Base-by-base conservation (phyloP, 805 yeast species). In the Candida verbasci region DNA sequence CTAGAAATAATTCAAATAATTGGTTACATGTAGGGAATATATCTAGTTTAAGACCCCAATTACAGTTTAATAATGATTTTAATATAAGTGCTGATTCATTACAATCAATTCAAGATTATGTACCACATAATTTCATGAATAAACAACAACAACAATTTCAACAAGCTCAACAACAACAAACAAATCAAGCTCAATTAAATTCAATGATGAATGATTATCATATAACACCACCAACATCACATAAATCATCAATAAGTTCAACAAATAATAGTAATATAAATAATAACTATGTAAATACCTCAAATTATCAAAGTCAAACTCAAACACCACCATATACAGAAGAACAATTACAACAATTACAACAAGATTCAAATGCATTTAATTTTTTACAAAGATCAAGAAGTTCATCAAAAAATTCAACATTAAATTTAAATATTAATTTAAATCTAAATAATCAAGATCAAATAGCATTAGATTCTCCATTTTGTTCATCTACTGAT, bases 11-110 rank as follows among this genome's bases (percentile, higher is more conserved):
- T 44, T 62, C 70, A 9, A 53, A 52, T 41, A 63, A 55, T 41
- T 66, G 72, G 73, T 53, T 66, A 30, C 73, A 67, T 49, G 64
- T 67, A 26, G 73, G 73, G 4, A 67, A 66, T 44, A 52, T 66
- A 39, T 56, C 52, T 42, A 58, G 52, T 36, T 53, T 58, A 10
- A 56, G 65, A 38, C 29, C 38, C n/a, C n/a, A n/a, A n/a, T n/a
- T n/a, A 9, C 34, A 29, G 11, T 7, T 29, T 15, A 34, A 34
- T 22, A 17, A 31, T 12, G 39, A 34, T 11, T 37, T 41, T 14
- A 52, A 52, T 22, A 37, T 47, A 16, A 37, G 41, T 31, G 54
- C 70, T 1, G 72, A 67, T 43, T 63, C 69, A 8, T 57, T 67
- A 43, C 71, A 63, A 46, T 65, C 68, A 39, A 60, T 65, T 54